phyloP scores from a whole-genome alignment of 352 stramenopile species.

The Thalassiosira pacifica region DNA sequence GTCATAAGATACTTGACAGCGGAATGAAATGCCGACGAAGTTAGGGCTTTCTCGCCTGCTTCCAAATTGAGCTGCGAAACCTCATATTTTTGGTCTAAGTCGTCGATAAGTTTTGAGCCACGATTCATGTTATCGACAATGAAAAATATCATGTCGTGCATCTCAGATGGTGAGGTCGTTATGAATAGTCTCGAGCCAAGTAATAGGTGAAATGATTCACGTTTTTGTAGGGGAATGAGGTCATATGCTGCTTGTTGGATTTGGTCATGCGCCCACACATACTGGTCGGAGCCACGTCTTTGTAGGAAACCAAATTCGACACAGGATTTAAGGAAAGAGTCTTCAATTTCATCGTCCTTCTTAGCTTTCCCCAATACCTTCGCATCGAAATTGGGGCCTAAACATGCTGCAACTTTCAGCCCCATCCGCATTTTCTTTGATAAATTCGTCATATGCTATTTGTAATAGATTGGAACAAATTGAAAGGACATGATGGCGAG shows the following conservation, averaged over 20 bases:
- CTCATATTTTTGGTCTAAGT: slow-evolving; percentile 59
- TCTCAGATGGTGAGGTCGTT: slow-evolving; percentile 40
- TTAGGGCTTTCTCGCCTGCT: slow-evolving; percentile 64
- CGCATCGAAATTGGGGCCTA: slow-evolving; percentile 43
- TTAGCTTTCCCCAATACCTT: slow-evolving; percentile 32
- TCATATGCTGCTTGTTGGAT: slow-evolving; percentile 38
- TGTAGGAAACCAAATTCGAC: slow-evolving; percentile 41
- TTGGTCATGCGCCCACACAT: slow-evolving; percentile 48
- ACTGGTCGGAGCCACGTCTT: slow-evolving; percentile 3
- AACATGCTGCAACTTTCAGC: slow-evolving; percentile 50
- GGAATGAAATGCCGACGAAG: slow-evolving; percentile 61
- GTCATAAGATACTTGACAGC: slow-evolving; percentile 62
- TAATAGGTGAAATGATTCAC: slow-evolving; percentile 65
- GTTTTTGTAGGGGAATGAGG: slow-evolving; percentile 40
- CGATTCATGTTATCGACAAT: slow-evolving; percentile 62
- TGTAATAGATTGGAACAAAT: too few species aligned
- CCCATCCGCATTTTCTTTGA: slow-evolving; percentile 31
- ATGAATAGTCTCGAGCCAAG: slow-evolving; percentile 68
- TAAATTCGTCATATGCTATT: slow-evolving; percentile 37
- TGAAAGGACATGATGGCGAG: too few species aligned
- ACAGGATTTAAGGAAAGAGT: slow-evolving; percentile 27
- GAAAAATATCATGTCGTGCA: slow-evolving; percentile 55
- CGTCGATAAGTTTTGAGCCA: slow-evolving; percentile 42
- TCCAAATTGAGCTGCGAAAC: slow-evolving; percentile 62
- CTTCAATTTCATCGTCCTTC: slow-evolving; percentile 22